Evolutionary conservation across 495 filamentous ascomycete species (phyloP), one percentile per base, ranked within the genome.

Genomic region (Lasiosphaeriaceae sp.): DNA sequence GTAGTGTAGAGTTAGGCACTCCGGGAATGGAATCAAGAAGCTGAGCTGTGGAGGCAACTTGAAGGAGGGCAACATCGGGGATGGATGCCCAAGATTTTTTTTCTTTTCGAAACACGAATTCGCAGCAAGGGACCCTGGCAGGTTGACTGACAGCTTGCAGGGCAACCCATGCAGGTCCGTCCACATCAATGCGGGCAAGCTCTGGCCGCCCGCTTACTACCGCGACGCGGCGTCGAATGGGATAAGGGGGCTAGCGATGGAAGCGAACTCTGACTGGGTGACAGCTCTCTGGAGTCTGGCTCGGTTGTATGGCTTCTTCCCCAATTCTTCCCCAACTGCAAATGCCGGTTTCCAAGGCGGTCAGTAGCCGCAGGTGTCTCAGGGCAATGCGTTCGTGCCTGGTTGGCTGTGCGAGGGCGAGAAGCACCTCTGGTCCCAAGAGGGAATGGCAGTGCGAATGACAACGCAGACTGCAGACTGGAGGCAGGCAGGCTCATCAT

Each of bases 391-490:
- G 45, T 47, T 47, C 45, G 45, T 9, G n/a, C 7, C n/a, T 47
- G n/a, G n/a, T 47, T 19, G 45, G 45, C 45, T 47, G 45, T 4
- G 11, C 22, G 45, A 16, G 39, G 7, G 39, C 22, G 29, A 34
- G 47, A 31, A 34, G 11, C 21, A 34, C 24, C 29, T 31, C 12
- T 26, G 12, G 16, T 20, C 48, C 22, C 9, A 20, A 50, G 11
- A 16, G 48, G 19, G 22, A 22, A 31, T 17, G 48, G 23, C 48
- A 50, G 19, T 22, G 19, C 20, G 24, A 52, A 34, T 52, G 50
- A 52, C 50, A 52, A 29, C 50, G 20, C 50, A 52, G 50, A 19
- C 31, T 52, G 50, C 50, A 52, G 23, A n/a, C 14, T 5, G 22
- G n/a, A 19, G 16, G 12, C 20, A 31, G n/a, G 24, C 19, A 20